phyloP scores from a whole-genome alignment of 345 rosid species.

The Luvunga scandens region DNA sequence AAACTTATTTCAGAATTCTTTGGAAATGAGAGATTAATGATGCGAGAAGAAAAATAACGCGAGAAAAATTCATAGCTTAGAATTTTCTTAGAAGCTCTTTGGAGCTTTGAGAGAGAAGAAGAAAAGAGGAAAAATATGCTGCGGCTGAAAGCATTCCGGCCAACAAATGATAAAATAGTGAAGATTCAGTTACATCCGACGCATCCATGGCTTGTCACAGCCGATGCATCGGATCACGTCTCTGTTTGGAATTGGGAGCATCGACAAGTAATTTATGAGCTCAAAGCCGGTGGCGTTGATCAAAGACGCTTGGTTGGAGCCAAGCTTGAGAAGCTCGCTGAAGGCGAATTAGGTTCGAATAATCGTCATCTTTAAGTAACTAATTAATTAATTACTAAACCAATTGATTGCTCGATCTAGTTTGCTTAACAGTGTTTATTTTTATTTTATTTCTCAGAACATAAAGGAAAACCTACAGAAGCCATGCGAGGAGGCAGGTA shows the following conservation, averaged over 20 bases:
- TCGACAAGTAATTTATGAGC: conserved; percentile 96
- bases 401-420: neutral
- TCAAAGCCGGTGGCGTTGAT: conserved; percentile 97
- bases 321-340: conserved; percentile 96
- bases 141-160: conserved; percentile 83
- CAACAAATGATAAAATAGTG: conserved; percentile 76
- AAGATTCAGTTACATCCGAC: conserved; percentile 97
- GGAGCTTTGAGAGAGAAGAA: neutral
- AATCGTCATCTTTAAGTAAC: neutral
- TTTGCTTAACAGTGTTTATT: neutral
- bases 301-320: conserved; percentile 97
- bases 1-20: neutral
- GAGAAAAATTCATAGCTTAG: neutral
- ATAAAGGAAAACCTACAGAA: conserved; percentile 83
- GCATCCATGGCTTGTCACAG: conserved; percentile 98
- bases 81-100: neutral
- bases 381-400: neutral
- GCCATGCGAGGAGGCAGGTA: conserved; percentile 98
- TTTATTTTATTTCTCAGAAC: conserved; percentile 33
- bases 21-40: neutral
- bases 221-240: conserved; percentile 95
- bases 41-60: neutral
- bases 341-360: conserved; percentile 77
- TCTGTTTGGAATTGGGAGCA: conserved; percentile 99
- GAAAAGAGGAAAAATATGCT: conserved; percentile 46